Evolutionary conservation across 2,329 filamentous ascomycete species (phyloP), one percentile per base, ranked within the genome.

Genomic region (Alternaria brassicae): DNA sequence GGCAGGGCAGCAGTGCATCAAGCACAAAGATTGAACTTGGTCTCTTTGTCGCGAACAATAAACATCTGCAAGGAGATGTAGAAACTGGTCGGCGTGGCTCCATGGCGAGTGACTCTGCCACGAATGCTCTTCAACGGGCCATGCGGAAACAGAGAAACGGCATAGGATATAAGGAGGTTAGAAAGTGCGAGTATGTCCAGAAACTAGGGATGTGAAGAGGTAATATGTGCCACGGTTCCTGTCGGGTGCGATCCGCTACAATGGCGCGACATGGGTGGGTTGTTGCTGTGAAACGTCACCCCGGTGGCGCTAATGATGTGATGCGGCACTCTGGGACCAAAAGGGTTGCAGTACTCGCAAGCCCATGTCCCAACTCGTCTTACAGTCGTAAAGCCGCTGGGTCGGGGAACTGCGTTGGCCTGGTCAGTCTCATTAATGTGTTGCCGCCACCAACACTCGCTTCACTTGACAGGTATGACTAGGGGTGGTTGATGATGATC

Each of bases 221-320:
- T 70, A 64, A 65, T 72, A 75, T 70, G 68, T 51, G 58, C 44
- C 13, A 47, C 53, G 30, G 34, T 21, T 50, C 53, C 56, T 51
- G 53, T 10, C 41, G 42, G 53, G 44, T 53, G 58, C 61, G 58
- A 60, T 61, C 60, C 62, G 61, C 50, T 53, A 41, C 52, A 28
- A 57, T 49, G 57, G 60, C 21, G 56, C 51, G 59, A 59, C 66
- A 66, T 53, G 69, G 66, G 55, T 67, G 40, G 40, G 50, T 50
- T 56, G 45, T 49, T 40, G 55, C 60, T 61, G 51, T 74, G 72
- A 76, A 75, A 76, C 73, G 59, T 64, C 63, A 62, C 64, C 58
- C 63, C 55, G 67, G 69, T 58, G 61, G 53, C 53, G 53, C 57
- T 57, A 51, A 57, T n/a, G 53, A 73, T 66, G 71, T 34, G 51